Evolutionary conservation across 495 filamentous ascomycete species (phyloP).

Genomic region (Apiosordaria backusii): DNA sequence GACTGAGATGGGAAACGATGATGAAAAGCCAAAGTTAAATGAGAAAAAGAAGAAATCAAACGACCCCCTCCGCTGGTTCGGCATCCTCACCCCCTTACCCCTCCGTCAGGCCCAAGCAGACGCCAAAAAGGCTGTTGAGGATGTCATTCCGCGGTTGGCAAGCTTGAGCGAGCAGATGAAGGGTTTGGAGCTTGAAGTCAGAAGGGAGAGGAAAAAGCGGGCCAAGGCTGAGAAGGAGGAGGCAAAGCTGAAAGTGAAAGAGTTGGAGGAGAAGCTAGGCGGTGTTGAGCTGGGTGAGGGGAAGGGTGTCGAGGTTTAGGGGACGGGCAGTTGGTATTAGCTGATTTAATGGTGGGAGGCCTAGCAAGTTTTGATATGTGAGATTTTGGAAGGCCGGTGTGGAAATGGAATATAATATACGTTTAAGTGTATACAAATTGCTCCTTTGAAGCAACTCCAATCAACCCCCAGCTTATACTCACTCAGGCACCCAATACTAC

Average conservation of each 20-base stretch:
- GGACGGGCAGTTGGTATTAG: background rate
- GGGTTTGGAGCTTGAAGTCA: constrained; percentile 47
- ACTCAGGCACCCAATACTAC: background rate
- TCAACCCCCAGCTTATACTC: no score
- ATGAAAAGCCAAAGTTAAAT: constrained; percentile 7
- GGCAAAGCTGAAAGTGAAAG: constrained; percentile 17
- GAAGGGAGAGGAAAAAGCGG: constrained; percentile 48
- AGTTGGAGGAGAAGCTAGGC: constrained; percentile 6
- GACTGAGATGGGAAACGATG: background rate
- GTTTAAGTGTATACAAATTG: no score
- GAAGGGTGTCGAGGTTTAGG: no score
- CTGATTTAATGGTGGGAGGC: no score
- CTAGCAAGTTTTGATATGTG: no score
- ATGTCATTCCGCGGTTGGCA: constrained; percentile 44
- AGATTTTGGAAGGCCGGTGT: no score
- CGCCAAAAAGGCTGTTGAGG: constrained; percentile 42
- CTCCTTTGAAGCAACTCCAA: no score
- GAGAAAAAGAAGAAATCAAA: constrained; percentile 9
- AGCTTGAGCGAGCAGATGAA: constrained; percentile 47
- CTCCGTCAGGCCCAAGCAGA: constrained; percentile 58
- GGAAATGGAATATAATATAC: no score
- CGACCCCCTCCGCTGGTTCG: constrained; percentile 69
- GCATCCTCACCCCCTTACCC: constrained; percentile 58
- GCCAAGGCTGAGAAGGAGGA: constrained; percentile 40
- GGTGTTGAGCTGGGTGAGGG: constrained; percentile 2